Evolutionary conservation across 805 yeast genomes (phyloP), one percentile per base, ranked within the genome.

Genomic region (Zygosaccharomyces gambellarensis): DNA sequence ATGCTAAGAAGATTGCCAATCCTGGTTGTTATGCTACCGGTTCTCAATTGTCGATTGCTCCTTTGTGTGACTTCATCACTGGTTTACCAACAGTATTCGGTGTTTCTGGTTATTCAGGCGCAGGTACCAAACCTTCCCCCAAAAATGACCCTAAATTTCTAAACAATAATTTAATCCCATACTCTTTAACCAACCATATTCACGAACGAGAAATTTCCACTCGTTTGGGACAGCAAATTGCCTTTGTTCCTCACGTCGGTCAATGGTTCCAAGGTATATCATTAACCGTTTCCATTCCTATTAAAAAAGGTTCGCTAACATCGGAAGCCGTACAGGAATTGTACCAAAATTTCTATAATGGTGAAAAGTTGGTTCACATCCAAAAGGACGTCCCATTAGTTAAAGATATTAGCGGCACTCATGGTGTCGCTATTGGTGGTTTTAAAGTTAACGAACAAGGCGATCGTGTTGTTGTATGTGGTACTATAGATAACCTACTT

Each of bases 11-110:
- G 66, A 87, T 94, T 53, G 84, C 97, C 4, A 94, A 94, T 72
- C 99, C 99, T 2, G 99, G 99, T 43, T 94, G 99, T 75, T 94
- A 90, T 67, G 97, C 99, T n/a, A 94, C 99, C 41, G 97, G 95
- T 50, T 94, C 97, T 11, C 98, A 94, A 74, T 71, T 90, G 23
- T 90, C 96, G 11, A 83, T 94, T 65, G 83, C 92, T 43, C 99
- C 99, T 31, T 74, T 94, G 60, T 70, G 78, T n/a, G 80, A 82
- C 43, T 79, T 79, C 62, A 74, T 82, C 36, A 71, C 73, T 11
- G 94, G 94, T 31, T 74, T 77, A 27, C 98, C 99, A 45, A 74
- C 89, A 3, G 77, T 92, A 10, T 94, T 94, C 66, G 99, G 99
- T 64, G 94, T 94, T 30, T 88, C 97, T 43, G 99, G 99, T 44